Conservation (phyloP, 2,329 filamentous ascomycete species). For the Blastomyces parvus region DNA sequence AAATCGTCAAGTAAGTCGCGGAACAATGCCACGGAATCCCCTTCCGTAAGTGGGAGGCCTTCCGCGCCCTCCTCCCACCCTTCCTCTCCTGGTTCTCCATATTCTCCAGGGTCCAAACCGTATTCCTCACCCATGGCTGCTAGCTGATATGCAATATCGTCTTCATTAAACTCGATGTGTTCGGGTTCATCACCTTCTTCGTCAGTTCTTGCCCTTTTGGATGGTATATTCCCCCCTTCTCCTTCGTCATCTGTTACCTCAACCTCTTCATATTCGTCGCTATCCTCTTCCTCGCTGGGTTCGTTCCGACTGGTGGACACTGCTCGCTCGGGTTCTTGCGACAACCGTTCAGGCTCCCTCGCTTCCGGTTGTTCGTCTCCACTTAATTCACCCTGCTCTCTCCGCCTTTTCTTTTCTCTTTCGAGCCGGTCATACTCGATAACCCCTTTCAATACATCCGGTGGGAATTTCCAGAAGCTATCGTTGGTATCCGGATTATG, state of each 20-base stretch:
- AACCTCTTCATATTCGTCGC: slow-evolving; percentile 67
- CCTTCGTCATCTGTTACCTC: slow-evolving; percentile 57
- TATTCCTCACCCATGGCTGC: slow-evolving; percentile 84
- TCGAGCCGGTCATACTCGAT: slow-evolving; percentile 61
- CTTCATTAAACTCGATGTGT: slow-evolving; percentile 75
- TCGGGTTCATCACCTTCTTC: slow-evolving; percentile 33
- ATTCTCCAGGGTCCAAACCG: slow-evolving; percentile 65
- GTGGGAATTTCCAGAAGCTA: slow-evolving; percentile 92
- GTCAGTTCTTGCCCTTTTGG: slow-evolving; percentile 45
- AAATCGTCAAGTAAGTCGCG: slow-evolving; percentile 77
- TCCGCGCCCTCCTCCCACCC: slow-evolving; percentile 54
- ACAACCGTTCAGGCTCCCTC: slow-evolving; percentile 2
- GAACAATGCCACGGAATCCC: slow-evolving; percentile 70
- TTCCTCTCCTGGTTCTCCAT: slow-evolving; percentile 51
- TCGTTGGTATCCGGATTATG: slow-evolving; percentile 78
- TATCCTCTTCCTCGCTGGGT: slow-evolving; percentile 37
- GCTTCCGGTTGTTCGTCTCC: slow-evolving; percentile 12
- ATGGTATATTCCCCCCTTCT: slow-evolving; percentile 37
- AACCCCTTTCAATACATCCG: slow-evolving; percentile 69
- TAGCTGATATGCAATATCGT: slow-evolving; percentile 87
- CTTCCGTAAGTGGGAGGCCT: slow-evolving; percentile 59
- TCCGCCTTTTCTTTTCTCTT: slow-evolving; percentile 56
- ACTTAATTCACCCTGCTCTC: slow-evolving; percentile 26
- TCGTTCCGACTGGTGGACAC: slow-evolving; percentile 6
- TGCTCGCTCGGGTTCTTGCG: neutral